Percentiles rank a stretch among this genome's conserved stretches.
Evolutionary conservation across 1,139 yeast genomes (phyloP).

Genomic region (Hyphopichia buzzinii): DNA sequence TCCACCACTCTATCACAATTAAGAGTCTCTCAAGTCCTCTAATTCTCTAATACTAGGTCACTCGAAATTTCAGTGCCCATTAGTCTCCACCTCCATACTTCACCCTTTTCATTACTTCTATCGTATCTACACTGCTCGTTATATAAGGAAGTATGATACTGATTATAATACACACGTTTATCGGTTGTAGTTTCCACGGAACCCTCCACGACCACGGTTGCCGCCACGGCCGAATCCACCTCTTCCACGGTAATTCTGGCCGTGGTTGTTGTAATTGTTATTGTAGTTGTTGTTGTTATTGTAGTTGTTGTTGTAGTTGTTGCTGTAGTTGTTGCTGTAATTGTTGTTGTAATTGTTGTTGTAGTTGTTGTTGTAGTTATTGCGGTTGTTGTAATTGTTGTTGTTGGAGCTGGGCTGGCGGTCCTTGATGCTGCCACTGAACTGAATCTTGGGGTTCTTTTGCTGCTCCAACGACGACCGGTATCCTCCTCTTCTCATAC

Average conservation of each 20-base stretch:
- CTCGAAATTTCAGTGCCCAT: too few relatives aligned
- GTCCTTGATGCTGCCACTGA: background rate
- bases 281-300: slow-evolving; percentile 11
- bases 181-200: too few relatives aligned
- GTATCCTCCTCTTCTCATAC: slow-evolving; percentile 44
- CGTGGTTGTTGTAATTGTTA: slow-evolving; percentile 6
- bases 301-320: slow-evolving; percentile 9
- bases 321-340: slow-evolving; percentile 9
- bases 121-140: too few relatives aligned
- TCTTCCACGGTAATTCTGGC: slow-evolving; percentile 6
- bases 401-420: slow-evolving; percentile 2
- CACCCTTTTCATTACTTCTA: too few relatives aligned
- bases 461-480: slow-evolving; percentile 26
- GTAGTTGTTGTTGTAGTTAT: slow-evolving; percentile 10
- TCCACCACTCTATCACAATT: too few relatives aligned
- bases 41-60: too few relatives aligned
- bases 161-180: too few relatives aligned
- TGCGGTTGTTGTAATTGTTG: slow-evolving; percentile 8
- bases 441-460: slow-evolving; percentile 6
- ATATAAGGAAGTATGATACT: too few relatives aligned
- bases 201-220: too few relatives aligned
- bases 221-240: too few relatives aligned
- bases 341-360: slow-evolving; percentile 10
- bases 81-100: too few relatives aligned
- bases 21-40: too few relatives aligned